Conservation (phyloP, 2,329 filamentous ascomycete species). For the Trichoderma cornu-damae region DNA sequence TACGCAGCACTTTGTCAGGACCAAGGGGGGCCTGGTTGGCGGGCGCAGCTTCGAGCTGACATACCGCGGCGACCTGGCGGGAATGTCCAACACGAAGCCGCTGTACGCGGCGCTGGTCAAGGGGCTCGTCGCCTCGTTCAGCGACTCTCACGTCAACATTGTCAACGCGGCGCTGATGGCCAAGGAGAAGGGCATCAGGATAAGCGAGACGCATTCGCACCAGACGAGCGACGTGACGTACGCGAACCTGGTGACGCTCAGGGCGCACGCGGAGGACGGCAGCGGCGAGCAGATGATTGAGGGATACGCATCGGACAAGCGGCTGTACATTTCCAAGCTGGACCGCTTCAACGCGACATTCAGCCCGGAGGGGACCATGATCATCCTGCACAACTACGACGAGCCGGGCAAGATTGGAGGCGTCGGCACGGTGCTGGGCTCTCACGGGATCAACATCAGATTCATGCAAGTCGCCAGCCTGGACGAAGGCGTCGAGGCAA, state of each 20-base stretch:
- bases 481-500: slow-evolving; percentile 25
- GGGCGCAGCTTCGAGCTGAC: slow-evolving; percentile 69
- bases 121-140: slow-evolving; percentile 65
- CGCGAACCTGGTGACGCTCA: slow-evolving; percentile 65
- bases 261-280: slow-evolving; percentile 42
- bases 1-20: slow-evolving; percentile 63
- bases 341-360: slow-evolving; percentile 71
- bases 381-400: slow-evolving; percentile 80
- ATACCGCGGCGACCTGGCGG: slow-evolving; percentile 70
- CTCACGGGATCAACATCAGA: slow-evolving; percentile 68
- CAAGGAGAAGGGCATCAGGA: slow-evolving; percentile 69
- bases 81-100: slow-evolving; percentile 68
- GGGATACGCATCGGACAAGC: slow-evolving; percentile 61
- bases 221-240: slow-evolving; percentile 60
- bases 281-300: slow-evolving; percentile 48
- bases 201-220: slow-evolving; percentile 66
- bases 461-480: slow-evolving; percentile 70
- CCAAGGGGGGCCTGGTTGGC: slow-evolving; percentile 44
- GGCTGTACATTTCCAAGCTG: slow-evolving; percentile 65
- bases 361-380: slow-evolving; percentile 63
- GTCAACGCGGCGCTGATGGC: slow-evolving; percentile 74
- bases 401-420: slow-evolving; percentile 76
- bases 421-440: slow-evolving; percentile 66
- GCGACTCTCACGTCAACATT: slow-evolving; percentile 68
- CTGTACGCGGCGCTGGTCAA: slow-evolving; percentile 75